These are phyloP conservation scores for Raddia guianensis DNA, from an alignment of 176 grass and related monocot genomes.

Conservation along the genomic window DNA sequence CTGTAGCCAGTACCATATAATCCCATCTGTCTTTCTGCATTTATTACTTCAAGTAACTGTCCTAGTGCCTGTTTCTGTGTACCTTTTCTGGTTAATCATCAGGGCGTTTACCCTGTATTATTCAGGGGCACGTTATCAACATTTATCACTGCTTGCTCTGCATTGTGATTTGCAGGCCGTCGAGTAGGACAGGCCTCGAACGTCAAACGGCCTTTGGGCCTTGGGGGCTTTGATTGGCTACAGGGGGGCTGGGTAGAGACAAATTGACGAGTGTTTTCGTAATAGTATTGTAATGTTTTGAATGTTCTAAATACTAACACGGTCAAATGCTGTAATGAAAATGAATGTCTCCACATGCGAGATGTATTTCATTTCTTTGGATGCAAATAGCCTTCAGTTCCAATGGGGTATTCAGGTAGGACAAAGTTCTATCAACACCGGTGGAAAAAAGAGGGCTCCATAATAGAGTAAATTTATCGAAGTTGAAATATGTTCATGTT, in stretches of 20 bases:
- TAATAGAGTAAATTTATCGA: too few relatives aligned
- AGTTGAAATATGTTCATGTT: too few relatives aligned
- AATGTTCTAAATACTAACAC: too few relatives aligned
- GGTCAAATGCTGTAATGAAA: too few relatives aligned
- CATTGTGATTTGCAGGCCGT: background rate
- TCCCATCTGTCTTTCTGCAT: background rate
- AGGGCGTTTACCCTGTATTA: background rate
- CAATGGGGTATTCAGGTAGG: too few relatives aligned
- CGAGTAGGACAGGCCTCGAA: background rate
- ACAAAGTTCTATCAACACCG: too few relatives aligned
- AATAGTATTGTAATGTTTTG: too few relatives aligned
- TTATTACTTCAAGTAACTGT: constrained; percentile 14
- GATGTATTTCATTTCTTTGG: too few relatives aligned
- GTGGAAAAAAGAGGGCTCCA: too few relatives aligned
- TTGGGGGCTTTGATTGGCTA: background rate
- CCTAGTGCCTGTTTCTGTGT: background rate
- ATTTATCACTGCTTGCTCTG: background rate
- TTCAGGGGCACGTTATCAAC: background rate
- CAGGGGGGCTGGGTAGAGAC: background rate
- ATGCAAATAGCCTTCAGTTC: too few relatives aligned
- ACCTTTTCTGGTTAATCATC: background rate
- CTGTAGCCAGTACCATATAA: background rate
- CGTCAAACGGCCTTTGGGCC: background rate
- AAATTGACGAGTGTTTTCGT: too few relatives aligned
- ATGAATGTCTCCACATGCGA: too few relatives aligned